These are phyloP conservation scores for Lonicera japonica DNA, from an alignment of 129 eudicot species.

Conservation along the genomic window DNA sequence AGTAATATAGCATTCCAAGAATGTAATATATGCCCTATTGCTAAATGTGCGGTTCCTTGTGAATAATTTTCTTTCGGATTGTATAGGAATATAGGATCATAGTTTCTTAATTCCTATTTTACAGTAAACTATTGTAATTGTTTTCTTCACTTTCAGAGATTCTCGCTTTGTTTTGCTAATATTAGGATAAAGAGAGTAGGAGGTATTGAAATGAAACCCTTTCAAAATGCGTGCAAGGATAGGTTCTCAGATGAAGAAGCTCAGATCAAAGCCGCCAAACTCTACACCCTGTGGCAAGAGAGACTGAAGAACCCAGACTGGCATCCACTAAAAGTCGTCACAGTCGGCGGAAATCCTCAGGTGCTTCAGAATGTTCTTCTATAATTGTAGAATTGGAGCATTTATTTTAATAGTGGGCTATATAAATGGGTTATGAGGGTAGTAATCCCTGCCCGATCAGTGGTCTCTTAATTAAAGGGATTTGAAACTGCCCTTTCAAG, in stretches of 20 bases:
- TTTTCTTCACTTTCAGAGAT: slow-evolving; percentile 40
- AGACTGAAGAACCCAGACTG: not conserved
- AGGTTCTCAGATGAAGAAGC: not conserved
- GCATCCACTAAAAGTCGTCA: not conserved
- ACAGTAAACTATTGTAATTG: not conserved
- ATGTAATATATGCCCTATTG: too few relatives aligned
- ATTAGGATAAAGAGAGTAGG: not conserved
- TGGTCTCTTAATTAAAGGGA: too few relatives aligned
- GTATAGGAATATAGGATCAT: too few relatives aligned
- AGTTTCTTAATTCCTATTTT: too few relatives aligned
- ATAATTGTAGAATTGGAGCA: too few relatives aligned
- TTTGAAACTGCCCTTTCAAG: too few relatives aligned
- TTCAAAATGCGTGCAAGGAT: slow-evolving; percentile 31
- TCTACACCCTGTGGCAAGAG: slow-evolving; percentile 8
- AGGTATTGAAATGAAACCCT: not conserved
- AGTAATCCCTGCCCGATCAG: too few relatives aligned
- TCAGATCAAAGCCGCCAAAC: not conserved
- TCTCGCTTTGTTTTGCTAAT: slow-evolving; percentile 23
- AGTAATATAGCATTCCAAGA: too few relatives aligned
- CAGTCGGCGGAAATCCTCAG: not conserved
- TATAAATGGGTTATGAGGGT: too few relatives aligned
- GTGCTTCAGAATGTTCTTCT: not conserved
- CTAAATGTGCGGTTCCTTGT: too few relatives aligned
- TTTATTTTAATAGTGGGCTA: too few relatives aligned
- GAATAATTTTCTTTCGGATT: too few relatives aligned